Evolutionary conservation across 768 basidiomycete species (phyloP).

Genomic region (Kwoniella heveanensis): DNA sequence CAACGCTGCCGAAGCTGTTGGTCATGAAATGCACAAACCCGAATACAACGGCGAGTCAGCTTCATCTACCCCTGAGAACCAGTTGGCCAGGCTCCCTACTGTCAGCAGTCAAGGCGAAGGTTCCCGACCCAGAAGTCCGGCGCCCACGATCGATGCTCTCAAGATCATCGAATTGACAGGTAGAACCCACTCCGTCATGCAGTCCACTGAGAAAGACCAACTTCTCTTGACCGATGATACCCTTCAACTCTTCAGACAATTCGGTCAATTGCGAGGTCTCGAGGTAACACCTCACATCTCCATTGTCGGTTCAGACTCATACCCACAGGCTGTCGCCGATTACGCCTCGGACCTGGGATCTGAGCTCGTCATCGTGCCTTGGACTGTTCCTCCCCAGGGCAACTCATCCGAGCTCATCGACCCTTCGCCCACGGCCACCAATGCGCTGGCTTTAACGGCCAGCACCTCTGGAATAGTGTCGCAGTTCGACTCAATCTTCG

Average conservation of each 20-base stretch:
- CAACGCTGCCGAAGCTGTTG: conserved; percentile 11
- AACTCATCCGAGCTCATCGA: conserved; percentile 34
- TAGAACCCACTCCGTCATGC: conserved; percentile 83
- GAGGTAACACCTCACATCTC: conserved; percentile 70
- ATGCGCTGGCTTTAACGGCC: not conserved
- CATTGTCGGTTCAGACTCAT: conserved; percentile 75
- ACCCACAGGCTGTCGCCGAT: conserved; percentile 66
- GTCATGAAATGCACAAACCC: conserved; percentile 15
- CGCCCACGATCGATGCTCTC: conserved; percentile 67
- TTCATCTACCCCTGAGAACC: conserved; percentile 32
- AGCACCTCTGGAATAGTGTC: conserved; percentile 32
- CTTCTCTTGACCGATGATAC: conserved; percentile 63
- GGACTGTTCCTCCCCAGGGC: conserved; percentile 60
- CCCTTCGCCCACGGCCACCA: conserved; percentile 15
- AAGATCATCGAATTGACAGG: conserved; percentile 87
- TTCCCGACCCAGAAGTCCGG: not conserved
- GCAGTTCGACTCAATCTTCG: conserved; percentile 80
- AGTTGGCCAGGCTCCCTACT: conserved; percentile 21
- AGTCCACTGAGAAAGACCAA: conserved; percentile 65
- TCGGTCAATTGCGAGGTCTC: conserved; percentile 57
- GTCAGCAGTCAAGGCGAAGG: not conserved
- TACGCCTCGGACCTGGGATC: conserved; percentile 65
- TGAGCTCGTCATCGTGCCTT: conserved; percentile 81
- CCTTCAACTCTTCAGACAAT: conserved; percentile 59
- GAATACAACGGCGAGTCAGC: conserved; percentile 24